Evolutionary conservation across 2,329 filamentous ascomycete genomes (phyloP).

Genomic region (Penicillium palitans): DNA sequence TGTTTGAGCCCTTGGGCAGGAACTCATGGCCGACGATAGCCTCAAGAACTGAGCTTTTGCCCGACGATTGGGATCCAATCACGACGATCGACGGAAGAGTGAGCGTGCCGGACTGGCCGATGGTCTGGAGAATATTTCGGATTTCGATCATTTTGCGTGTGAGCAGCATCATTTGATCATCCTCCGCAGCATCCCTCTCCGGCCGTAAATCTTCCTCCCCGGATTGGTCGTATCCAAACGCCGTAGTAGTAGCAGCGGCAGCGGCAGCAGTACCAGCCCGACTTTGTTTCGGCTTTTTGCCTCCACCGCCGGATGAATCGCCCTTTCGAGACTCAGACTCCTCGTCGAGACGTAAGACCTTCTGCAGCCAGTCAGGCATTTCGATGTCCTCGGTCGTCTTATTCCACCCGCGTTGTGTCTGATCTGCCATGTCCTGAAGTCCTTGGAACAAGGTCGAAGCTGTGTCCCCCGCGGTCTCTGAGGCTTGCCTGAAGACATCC

Average conservation of each 20-base stretch:
- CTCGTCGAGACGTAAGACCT: slow-evolving; percentile 65
- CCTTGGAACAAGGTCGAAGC: slow-evolving; percentile 70
- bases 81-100: slow-evolving; percentile 97
- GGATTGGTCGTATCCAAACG: slow-evolving; percentile 74
- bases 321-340: slow-evolving; percentile 55
- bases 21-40: slow-evolving; percentile 98
- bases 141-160: slow-evolving; percentile 99
- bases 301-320: slow-evolving; percentile 46
- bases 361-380: slow-evolving; percentile 76
- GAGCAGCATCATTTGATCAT: slow-evolving; percentile 99
- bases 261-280: slow-evolving; percentile 58
- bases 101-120: slow-evolving; percentile 86
- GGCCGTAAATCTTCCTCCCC: slow-evolving; percentile 61
- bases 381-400: slow-evolving; percentile 77
- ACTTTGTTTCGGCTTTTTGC: slow-evolving; percentile 56
- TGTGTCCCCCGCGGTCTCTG: slow-evolving; percentile 67
- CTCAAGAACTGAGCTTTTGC: slow-evolving; percentile 95
- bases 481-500: slow-evolving; percentile 72
- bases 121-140: slow-evolving; percentile 81
- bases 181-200: slow-evolving; percentile 68
- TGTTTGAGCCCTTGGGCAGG: slow-evolving; percentile 94
- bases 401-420: slow-evolving; percentile 78
- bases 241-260: slow-evolving; percentile 71
- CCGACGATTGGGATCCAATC: slow-evolving; percentile 96
- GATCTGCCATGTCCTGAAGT: slow-evolving; percentile 72